phyloP scores from a whole-genome alignment of 768 basidiomycete genomes.

The Pholiota microspora region DNA sequence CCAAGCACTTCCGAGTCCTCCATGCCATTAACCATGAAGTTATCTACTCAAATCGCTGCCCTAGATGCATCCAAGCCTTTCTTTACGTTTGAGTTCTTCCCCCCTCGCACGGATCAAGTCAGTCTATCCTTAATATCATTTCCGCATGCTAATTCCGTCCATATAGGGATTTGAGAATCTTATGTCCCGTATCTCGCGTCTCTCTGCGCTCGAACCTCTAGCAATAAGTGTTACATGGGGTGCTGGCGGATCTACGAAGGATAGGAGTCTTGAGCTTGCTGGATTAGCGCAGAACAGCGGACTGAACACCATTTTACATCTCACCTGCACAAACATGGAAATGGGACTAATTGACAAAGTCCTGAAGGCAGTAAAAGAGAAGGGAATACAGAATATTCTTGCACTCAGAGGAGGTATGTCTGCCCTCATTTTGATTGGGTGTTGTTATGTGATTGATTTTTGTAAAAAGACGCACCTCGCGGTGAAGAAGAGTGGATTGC shows the following conservation, averaged over 20 bases:
- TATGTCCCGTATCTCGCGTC: conserved; percentile 79
- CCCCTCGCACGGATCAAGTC: conserved; percentile 90
- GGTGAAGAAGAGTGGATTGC: conserved; percentile 94
- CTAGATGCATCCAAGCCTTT: conserved; percentile 56
- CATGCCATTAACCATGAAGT: conserved; percentile 50
- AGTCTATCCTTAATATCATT: conserved; percentile 2
- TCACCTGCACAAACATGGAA: conserved; percentile 98
- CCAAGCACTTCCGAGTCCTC: neutral
- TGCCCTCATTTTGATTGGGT: neutral
- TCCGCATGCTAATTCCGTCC: neutral
- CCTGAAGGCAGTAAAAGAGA: conserved; percentile 77
- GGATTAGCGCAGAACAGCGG: conserved; percentile 70
- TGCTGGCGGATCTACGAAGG: conserved; percentile 90
- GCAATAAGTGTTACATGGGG: conserved; percentile 97
- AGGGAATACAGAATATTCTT: conserved; percentile 86
- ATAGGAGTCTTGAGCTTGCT: conserved; percentile 85
- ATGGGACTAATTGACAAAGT: conserved; percentile 83
- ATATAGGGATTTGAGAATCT: conserved; percentile 84
- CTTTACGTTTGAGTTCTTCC: conserved; percentile 97
- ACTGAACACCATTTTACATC: conserved; percentile 87
- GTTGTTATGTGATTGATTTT: neutral
- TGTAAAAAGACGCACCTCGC: conserved; percentile 81
- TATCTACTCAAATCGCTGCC: conserved; percentile 63
- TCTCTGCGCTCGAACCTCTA: conserved; percentile 73
- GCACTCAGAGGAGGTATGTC: conserved; percentile 87